Evolutionary conservation across 2,329 filamentous ascomycete genomes (phyloP).

Genomic region (Aspergillus pseudoglaucus): DNA sequence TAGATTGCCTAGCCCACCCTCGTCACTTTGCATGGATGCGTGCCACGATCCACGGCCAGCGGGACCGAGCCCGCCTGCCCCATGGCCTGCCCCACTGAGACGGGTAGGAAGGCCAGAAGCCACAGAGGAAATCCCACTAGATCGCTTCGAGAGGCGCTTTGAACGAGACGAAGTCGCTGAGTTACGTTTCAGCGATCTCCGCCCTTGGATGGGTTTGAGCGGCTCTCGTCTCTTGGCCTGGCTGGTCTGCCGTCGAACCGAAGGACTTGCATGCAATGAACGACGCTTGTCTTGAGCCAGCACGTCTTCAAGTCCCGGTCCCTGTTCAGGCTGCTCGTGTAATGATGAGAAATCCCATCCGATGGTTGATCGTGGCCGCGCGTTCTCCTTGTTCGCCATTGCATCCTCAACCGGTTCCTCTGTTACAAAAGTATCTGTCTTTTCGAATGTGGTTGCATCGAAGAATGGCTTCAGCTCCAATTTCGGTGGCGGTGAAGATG

Average conservation of each 20-base stretch:
- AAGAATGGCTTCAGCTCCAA: slow-evolving; percentile 29
- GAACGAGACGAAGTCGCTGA: slow-evolving; percentile 31
- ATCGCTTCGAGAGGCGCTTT: slow-evolving; percentile 31
- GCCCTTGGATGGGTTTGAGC: slow-evolving; percentile 29
- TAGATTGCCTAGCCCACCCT: slow-evolving; percentile 29
- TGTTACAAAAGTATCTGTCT: slow-evolving; percentile 8
- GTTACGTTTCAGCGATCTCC: slow-evolving; percentile 29
- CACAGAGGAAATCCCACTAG: slow-evolving; percentile 32
- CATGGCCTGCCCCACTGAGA: slow-evolving; percentile 37
- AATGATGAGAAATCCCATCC: slow-evolving; percentile 24
- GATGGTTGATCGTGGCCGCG: slow-evolving; percentile 22
- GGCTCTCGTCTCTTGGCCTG: slow-evolving; percentile 29
- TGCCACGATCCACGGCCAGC: slow-evolving; percentile 35
- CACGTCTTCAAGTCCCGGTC: slow-evolving; percentile 13
- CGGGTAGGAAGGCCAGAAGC: slow-evolving; percentile 33
- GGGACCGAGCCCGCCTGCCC: slow-evolving; percentile 33
- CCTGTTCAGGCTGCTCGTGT: slow-evolving; percentile 15
- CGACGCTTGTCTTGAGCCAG: slow-evolving; percentile 20
- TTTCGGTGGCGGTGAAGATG: slow-evolving; percentile 25
- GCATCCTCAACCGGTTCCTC: slow-evolving; percentile 2
- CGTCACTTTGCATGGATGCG: slow-evolving; percentile 29
- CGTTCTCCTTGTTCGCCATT: slow-evolving; percentile 17
- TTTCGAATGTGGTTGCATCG: slow-evolving; percentile 22
- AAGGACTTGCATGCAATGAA: slow-evolving; percentile 24
- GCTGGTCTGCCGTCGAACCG: slow-evolving; percentile 22